Base-by-base conservation (phyloP, 306 rosid species). In the Morella rubra region DNA sequence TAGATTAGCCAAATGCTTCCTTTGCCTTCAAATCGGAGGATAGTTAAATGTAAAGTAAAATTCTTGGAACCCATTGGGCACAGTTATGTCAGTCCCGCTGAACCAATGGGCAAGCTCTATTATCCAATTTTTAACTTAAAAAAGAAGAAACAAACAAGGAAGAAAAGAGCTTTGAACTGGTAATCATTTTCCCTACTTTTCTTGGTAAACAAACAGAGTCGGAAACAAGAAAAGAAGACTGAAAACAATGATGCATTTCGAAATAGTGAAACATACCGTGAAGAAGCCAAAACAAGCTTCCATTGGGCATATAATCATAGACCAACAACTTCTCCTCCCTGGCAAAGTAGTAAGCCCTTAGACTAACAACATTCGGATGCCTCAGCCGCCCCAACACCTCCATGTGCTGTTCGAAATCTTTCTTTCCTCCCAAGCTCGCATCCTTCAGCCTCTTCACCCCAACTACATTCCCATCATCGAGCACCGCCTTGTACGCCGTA, bases 391-490 rank as follows among this genome's bases (percentile, higher is more conserved):
- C 98, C 77, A 93, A 40, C 4, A 84, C 78, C 55, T 88, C 93
- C 96, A 93, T 93, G 47, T 91, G 83, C 55, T 88, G 97, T 44
- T 93, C 96, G 7, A 91, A 91, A 76, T 91, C 93, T 46, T 44
- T 84, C 88, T 84, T 91, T 52, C 93, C 96, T n/a, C 93, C 91
- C 8, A 88, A 67, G 20, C 83, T 83, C 0, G 88, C 90, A 4
- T 93, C 94, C 77, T 85, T 93, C 14, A 93, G 83, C 76, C 98
- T 77, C 86, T 93, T 93, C 82, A 93, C 97, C 1, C 96, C 97
- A 2, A 93, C 94, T 6, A 91, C 93, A 16, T 72, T 87, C 0
- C 98, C 98, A 19, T 93, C 97, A 41, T 93, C 96, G 5, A 93
- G 86, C 19, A 91, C 88, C 7, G 97, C 98, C 77, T 93, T 93